phyloP scores from a whole-genome alignment of 306 rosid genomes.

The Gastrolobium villosum region DNA sequence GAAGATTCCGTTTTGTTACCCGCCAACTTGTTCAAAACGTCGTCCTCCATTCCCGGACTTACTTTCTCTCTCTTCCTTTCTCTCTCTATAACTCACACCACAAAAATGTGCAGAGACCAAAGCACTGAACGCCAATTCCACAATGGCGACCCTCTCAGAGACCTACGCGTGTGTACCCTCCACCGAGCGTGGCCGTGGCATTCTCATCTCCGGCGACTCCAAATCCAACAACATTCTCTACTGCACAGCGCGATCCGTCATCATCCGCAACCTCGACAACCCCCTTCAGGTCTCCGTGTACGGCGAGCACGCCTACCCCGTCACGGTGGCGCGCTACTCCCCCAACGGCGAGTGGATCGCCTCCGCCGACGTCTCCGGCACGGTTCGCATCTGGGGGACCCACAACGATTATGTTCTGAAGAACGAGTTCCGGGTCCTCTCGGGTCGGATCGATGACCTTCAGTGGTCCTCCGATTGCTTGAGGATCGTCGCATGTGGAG shows the following conservation, averaged over 20 bases:
- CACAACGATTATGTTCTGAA: constrained; percentile 79
- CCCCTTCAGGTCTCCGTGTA: constrained; percentile 84
- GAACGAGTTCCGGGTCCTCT: constrained; percentile 87
- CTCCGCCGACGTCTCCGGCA: constrained; percentile 90
- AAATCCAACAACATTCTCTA: constrained; percentile 81
- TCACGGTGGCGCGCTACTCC: constrained; percentile 88
- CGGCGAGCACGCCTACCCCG: constrained; percentile 89
- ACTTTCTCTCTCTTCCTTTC: neutral
- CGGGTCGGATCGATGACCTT: constrained; percentile 93
- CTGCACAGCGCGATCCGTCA: constrained; percentile 90
- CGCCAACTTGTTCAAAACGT: constrained; percentile 54
- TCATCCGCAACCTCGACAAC: constrained; percentile 80
- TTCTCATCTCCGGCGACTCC: constrained; percentile 88
- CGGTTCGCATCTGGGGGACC: constrained; percentile 90
- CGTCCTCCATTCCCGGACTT: constrained; percentile 48
- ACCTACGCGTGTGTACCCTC: constrained; percentile 85
- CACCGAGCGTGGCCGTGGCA: constrained; percentile 95
- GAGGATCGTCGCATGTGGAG: constrained; percentile 93
- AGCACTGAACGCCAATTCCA: neutral
- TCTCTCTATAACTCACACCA: neutral
- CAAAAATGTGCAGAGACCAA: neutral
- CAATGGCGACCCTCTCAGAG: constrained; percentile 64
- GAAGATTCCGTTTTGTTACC: constrained; percentile 33
- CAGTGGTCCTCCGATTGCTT: constrained; percentile 91
- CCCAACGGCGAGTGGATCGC: constrained; percentile 99